Base-by-base conservation (phyloP, 2,329 filamentous ascomycete genomes). In the Trichoderma sp. region DNA sequence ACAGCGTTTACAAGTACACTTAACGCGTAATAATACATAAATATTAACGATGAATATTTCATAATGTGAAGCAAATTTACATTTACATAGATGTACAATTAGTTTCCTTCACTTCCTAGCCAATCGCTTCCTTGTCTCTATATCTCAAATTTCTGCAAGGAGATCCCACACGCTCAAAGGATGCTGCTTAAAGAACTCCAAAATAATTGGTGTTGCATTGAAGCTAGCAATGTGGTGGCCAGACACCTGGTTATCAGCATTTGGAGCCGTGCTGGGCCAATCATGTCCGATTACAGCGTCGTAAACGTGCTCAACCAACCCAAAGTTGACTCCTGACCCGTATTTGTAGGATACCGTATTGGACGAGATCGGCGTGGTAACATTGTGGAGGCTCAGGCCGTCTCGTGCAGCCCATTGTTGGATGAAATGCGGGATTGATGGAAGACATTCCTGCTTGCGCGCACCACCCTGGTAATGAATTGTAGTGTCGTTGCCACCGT, bases 371-470 rank as follows among this genome's bases (percentile, higher is more conserved):
- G 28, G n/a, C 5, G 63, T 53, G 14, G 63, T 53, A 21, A 65
- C 43, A 26, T 65, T 65, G 9, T 36, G 12, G 6, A 34, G 39
- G n/a, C 63, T 47, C 24, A 65, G 63, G 2, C 28, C n/a, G 8
- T 65, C 63, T 34, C 63, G 43, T 18, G 11, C 30, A 7, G 63
- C 63, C 63, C 63, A 65, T 53, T 65, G 63, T n/a, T 65, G 63
- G 53, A 65, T 65, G 28, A 65, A 65, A 34, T 65, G 63, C 12
- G 63, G 63, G n/a, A 65, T 65, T 14, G 63, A 65, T 36, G 63
- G 63, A 4, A 65, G 47, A 36, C 63, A 65, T 34, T 65, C 63
- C 7, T 65, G 8, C n/a, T 65, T 65, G 47, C 63, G 63, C 8
- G 34, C 43, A 3, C 63, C 63, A 7, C 63, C 63, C 11, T 65